Base-by-base conservation (phyloP, 2,329 filamentous ascomycete genomes). In the Cercospora sp. region DNA sequence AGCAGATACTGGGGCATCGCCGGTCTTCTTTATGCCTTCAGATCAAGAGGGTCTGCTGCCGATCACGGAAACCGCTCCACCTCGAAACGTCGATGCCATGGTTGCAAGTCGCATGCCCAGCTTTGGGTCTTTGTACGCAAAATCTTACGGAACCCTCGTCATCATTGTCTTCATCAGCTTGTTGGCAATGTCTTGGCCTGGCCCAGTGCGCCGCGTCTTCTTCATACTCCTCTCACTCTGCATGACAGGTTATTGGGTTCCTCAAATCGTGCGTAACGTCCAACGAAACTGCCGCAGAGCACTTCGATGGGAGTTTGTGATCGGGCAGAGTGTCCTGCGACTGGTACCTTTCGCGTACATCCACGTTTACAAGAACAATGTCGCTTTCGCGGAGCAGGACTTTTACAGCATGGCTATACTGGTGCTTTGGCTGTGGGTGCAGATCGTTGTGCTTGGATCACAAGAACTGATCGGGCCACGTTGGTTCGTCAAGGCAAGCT, bases 261-360 rank as follows among this genome's bases (percentile, higher is more conserved):
- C 95, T 0, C 95, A 99, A 78, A 97, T 98, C 73, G 88, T 91
- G 76, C 91, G 95, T 70, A 99, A 99, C 78, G 85, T 91, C 63
- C 88, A 92, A 80, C 91, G 94, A 64, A 97, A 97, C 80, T 97
- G 93, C 79, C 92, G 94, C 48, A 92, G 91, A 74, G 94, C 94
- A 0, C 84, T 98, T n/a, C 87, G 90, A 3, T 97, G 94, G 93
- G 90, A 91, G 68, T 99, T 97, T 77, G 90, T 97, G 65, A 77
- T 93, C 23, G 94, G 93, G 2, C 92, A 97, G 78, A 95, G 91
- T 59, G 74, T 90, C 5, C 84, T 97, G 7, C 90, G 95, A 1
- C 82, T 97, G 5, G 81, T 91, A 0, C 94, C 95, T 0, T 87
- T 97, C 64, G 85, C 90, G 1, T 98, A 98, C 78, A 94, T 98